phyloP scores from a whole-genome alignment of 2,329 filamentous ascomycete genomes.

The Claviceps sp. region DNA sequence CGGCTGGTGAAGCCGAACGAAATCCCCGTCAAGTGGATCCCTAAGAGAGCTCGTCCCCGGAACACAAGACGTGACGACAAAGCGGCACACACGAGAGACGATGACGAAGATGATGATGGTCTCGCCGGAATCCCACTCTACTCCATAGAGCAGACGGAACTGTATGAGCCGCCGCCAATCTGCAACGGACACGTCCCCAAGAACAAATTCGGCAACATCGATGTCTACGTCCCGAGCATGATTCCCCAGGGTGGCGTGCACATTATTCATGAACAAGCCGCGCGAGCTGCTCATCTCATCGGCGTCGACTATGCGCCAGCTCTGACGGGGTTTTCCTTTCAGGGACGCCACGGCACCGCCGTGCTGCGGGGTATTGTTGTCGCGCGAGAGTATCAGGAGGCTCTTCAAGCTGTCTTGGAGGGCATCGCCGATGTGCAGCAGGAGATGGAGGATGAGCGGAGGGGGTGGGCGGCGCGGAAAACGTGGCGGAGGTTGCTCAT shows the following conservation, averaged over 20 bases:
- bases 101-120: constrained; percentile 16
- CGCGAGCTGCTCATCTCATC: constrained; percentile 59
- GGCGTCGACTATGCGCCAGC: constrained; percentile 81
- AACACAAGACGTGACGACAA: constrained; percentile 10
- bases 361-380: constrained; percentile 68
- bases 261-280: constrained; percentile 45
- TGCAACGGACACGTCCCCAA: constrained; percentile 65
- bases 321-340: constrained; percentile 81
- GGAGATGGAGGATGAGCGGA: constrained; percentile 53
- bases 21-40: constrained; percentile 66
- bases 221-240: constrained; percentile 88
- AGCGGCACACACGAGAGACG: constrained; percentile 5
- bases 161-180: constrained; percentile 66
- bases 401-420: constrained; percentile 53
- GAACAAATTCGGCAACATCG: constrained; percentile 89
- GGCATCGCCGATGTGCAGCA: constrained; percentile 54
- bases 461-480: constrained; percentile 58
- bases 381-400: constrained; percentile 57
- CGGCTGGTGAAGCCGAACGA: constrained; percentile 66
- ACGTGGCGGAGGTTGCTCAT: constrained; percentile 59
- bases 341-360: constrained; percentile 73
- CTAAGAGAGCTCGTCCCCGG: constrained; percentile 28
- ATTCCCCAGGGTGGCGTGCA: constrained; percentile 71
- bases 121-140: constrained; percentile 43
- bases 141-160: constrained; percentile 50